Evolutionary conservation across 495 filamentous ascomycete genomes (phyloP).

Genomic region (Podospora comata): DNA sequence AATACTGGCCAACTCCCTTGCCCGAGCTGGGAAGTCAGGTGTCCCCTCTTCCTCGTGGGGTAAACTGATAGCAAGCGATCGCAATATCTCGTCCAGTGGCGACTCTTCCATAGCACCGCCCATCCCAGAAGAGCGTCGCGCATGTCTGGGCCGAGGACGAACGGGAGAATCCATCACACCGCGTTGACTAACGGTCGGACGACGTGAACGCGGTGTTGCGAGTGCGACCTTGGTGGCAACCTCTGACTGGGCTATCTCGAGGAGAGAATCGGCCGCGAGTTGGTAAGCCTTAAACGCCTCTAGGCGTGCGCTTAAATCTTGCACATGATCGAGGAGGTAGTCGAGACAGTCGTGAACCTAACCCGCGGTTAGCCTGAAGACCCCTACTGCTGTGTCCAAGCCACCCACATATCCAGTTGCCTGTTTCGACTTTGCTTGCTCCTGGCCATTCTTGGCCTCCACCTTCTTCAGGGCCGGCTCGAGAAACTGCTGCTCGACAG

Average conservation of each 20-base stretch:
- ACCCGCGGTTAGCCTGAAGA: conserved; percentile 11
- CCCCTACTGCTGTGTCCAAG: not conserved
- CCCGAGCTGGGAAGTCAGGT: conserved; percentile 16
- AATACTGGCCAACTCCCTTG: conserved; percentile 19
- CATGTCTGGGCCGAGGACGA: conserved; percentile 24
- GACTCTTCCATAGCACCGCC: conserved; percentile 23
- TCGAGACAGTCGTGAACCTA: conserved; percentile 41
- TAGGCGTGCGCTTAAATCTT: conserved; percentile 27
- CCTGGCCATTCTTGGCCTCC: conserved; percentile 36
- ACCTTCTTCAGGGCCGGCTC: conserved; percentile 51
- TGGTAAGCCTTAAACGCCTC: conserved; percentile 34
- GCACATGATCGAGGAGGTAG: conserved; percentile 35
- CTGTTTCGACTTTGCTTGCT: conserved; percentile 33
- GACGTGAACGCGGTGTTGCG: conserved; percentile 7
- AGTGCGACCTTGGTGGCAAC: conserved; percentile 16
- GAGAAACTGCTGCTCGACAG: conserved; percentile 56
- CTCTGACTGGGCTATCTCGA: conserved; percentile 28
- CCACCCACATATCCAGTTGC: conserved; percentile 43
- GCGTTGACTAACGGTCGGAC: conserved; percentile 13
- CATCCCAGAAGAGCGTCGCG: conserved; percentile 32
- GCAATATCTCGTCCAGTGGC: conserved; percentile 34
- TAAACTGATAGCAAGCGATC: conserved; percentile 31
- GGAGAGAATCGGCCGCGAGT: conserved; percentile 27
- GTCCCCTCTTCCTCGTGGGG: conserved; percentile 23
- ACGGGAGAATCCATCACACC: conserved; percentile 25